A percentile compares a stretch with the other conserved stretches of the same genome.
Evolutionary conservation across 306 rosid genomes (phyloP).

Genomic region (Potentilla sterilis): DNA sequence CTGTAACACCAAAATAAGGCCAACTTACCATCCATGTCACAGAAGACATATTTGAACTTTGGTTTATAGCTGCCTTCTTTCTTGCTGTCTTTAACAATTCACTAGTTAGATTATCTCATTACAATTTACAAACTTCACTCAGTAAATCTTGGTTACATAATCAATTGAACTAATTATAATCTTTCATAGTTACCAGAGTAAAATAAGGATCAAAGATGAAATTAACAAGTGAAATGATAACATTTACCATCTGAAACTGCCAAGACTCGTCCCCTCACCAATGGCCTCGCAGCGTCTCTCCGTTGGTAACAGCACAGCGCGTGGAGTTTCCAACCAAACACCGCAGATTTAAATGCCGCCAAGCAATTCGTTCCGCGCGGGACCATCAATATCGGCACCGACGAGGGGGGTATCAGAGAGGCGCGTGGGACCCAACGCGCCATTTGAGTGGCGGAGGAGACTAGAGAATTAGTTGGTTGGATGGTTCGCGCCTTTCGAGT

Average conservation of each 20-base stretch:
- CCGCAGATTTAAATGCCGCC: slow-evolving; percentile 21
- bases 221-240: neutral
- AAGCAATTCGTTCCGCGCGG: slow-evolving; percentile 2
- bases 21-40: slow-evolving; percentile 94
- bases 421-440: slow-evolving; percentile 47
- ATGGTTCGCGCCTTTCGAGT: neutral
- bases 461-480: neutral
- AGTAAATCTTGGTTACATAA: slow-evolving; percentile 13
- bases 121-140: too few relatives aligned
- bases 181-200: neutral
- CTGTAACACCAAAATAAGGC: neutral
- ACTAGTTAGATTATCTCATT: too few relatives aligned
- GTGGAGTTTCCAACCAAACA: slow-evolving; percentile 36
- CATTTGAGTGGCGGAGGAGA: slow-evolving; percentile 42
- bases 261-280: slow-evolving; percentile 15
- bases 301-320: slow-evolving; percentile 25
- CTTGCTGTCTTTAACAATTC: slow-evolving; percentile 85
- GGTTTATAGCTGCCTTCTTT: slow-evolving; percentile 81
- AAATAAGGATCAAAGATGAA: slow-evolving; percentile 11
- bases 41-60: slow-evolving; percentile 83
- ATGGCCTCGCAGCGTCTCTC: slow-evolving; percentile 16
- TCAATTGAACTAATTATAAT: slow-evolving; percentile 9
- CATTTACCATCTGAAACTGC: slow-evolving; percentile 52
- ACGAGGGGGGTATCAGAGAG: slow-evolving; percentile 18
- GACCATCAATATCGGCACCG: slow-evolving; percentile 21